Conservation (phyloP, 495 filamentous ascomycete genomes). For the Venustampulla echinocandica region DNA sequence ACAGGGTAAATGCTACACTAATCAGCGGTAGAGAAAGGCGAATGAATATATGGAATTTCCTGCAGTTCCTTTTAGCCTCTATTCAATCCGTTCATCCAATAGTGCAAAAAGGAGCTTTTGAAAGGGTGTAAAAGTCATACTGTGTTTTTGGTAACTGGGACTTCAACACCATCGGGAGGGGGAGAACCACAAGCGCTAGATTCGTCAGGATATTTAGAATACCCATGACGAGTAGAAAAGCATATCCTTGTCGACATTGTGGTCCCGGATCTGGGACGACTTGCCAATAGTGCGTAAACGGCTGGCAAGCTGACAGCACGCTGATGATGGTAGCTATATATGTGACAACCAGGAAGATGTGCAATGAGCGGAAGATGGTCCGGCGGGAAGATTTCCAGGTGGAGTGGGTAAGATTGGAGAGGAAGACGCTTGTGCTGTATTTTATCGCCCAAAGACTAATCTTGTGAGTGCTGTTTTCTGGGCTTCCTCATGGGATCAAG, state of each 20-base stretch:
- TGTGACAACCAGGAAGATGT: slow-evolving; percentile 66
- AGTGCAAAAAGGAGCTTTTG: neutral
- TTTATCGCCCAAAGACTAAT: slow-evolving; percentile 84
- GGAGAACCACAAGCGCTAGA: slow-evolving; percentile 73
- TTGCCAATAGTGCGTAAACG: slow-evolving; percentile 84
- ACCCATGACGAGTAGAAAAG: slow-evolving; percentile 79
- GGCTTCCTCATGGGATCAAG: neutral
- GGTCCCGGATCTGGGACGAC: slow-evolving; percentile 85
- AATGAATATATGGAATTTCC: slow-evolving; percentile 15
- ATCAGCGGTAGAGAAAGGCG: slow-evolving; percentile 17
- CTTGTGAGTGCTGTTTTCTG: slow-evolving; percentile 1
- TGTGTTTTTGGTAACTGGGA: slow-evolving; percentile 56
- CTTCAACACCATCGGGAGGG: slow-evolving; percentile 73
- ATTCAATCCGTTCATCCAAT: too few species aligned
- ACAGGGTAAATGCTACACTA: slow-evolving; percentile 6
- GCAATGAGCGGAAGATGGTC: slow-evolving; percentile 54
- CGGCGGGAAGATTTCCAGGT: slow-evolving; percentile 54
- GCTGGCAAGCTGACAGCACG: slow-evolving; percentile 75
- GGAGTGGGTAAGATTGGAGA: slow-evolving; percentile 53
- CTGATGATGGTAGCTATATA: slow-evolving; percentile 74
- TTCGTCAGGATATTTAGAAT: slow-evolving; percentile 81
- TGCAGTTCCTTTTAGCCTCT: neutral
- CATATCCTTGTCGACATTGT: slow-evolving; percentile 72
- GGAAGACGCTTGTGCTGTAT: slow-evolving; percentile 77
- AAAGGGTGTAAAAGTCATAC: slow-evolving; percentile 33